Evolutionary conservation across 306 rosid species (phyloP).

Genomic region (Dryas octopetala): DNA sequence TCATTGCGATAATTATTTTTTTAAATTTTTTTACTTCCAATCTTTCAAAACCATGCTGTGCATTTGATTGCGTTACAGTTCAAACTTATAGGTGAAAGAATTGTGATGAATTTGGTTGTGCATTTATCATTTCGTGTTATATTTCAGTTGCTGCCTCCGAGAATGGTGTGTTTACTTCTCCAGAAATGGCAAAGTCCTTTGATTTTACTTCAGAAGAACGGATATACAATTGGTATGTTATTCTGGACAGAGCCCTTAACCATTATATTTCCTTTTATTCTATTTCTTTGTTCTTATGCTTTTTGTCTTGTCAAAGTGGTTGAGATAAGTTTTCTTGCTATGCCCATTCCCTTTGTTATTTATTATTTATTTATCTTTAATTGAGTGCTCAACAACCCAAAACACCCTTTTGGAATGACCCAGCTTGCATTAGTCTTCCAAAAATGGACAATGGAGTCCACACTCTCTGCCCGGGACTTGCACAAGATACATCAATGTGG

Average conservation of each 20-base stretch:
- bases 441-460: no score
- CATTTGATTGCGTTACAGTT: background rate
- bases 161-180: slow-evolving; percentile 71
- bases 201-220: slow-evolving; percentile 83
- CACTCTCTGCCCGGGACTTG: no score
- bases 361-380: no score
- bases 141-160: slow-evolving; percentile 73
- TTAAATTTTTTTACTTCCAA: background rate
- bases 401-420: no score
- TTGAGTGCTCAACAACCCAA: no score
- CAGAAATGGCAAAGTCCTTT: slow-evolving; percentile 70
- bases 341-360: no score
- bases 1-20: background rate
- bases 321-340: no score
- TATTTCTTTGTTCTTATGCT: background rate
- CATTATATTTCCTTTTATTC: background rate
- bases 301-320: background rate
- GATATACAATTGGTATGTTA: slow-evolving; percentile 72
- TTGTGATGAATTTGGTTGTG: background rate
- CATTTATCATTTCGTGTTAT: slow-evolving; percentile 7
- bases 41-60: background rate
- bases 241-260: background rate
- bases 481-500: no score
- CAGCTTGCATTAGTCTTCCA: no score
- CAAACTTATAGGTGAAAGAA: background rate